A percentile compares a stretch with the other conserved stretches of the same genome.
phyloP scores from a whole-genome alignment of 768 basidiomycete species.

The Leccinum boreale region DNA sequence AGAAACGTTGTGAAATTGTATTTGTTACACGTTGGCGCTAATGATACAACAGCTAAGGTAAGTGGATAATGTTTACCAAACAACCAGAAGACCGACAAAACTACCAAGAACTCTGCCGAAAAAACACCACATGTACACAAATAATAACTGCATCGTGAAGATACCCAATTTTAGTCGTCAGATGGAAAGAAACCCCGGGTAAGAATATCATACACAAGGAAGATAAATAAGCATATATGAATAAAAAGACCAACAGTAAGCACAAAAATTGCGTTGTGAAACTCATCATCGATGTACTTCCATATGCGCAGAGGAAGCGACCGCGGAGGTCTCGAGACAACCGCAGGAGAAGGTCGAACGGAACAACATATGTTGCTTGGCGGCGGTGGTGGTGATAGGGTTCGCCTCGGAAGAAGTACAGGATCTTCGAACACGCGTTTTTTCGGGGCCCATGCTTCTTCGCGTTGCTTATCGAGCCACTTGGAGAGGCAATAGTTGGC shows the following conservation, averaged over 20 bases:
- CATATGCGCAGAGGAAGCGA: slow-evolving; percentile 15
- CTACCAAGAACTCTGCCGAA: background rate
- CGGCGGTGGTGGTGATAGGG: slow-evolving; percentile 13
- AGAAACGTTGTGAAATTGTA: background rate
- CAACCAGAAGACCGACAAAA: background rate
- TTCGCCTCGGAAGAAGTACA: slow-evolving; percentile 10
- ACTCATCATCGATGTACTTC: slow-evolving; percentile 22
- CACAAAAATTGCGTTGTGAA: slow-evolving; percentile 27
- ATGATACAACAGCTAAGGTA: slow-evolving; percentile 13
- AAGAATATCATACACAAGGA: slow-evolving; percentile 29
- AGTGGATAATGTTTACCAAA: background rate
- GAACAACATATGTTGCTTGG: background rate
- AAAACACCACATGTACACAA: slow-evolving; percentile 12
- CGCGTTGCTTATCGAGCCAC: slow-evolving; percentile 28
- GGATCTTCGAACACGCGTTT: slow-evolving; percentile 25
- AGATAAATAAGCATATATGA: slow-evolving; percentile 26
- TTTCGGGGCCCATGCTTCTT: slow-evolving; percentile 12
- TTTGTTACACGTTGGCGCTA: slow-evolving; percentile 10
- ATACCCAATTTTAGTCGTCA: slow-evolving; percentile 19
- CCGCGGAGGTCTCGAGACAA: slow-evolving; percentile 1
- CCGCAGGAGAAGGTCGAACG: background rate
- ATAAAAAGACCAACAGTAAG: slow-evolving; percentile 25
- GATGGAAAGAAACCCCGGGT: slow-evolving; percentile 25
- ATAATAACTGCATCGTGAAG: background rate
- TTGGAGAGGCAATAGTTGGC: slow-evolving; percentile 23